Evolutionary conservation across 164 flowering plant genomes (phyloP), one percentile per base, ranked within the genome.

Genomic region (Magnolia changhungtana): DNA sequence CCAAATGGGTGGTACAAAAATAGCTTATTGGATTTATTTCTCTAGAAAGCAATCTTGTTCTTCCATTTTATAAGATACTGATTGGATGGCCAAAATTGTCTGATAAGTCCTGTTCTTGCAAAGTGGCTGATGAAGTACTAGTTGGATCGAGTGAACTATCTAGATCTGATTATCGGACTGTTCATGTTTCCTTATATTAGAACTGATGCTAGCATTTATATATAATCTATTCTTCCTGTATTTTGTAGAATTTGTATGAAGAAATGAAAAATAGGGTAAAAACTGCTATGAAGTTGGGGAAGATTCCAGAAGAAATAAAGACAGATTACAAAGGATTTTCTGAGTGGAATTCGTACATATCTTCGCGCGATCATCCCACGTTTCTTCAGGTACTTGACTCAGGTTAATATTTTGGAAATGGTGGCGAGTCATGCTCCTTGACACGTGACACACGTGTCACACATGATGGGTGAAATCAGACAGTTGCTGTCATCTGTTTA

Each of bases 351-450:
- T 52, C 64, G 3, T 74, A 84, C 0, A 63, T 81, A 3, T 82
- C 94, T 29, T 72, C 63, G 6, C 79, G 77, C 13, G 88, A 92
- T 80, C 97, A 92, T 77, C 92, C 84, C 66, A 78, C 97, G 55
- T 86, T 91, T 72, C 83, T 92, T 68, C 89, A 90, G 80, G 97
- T 92, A 82, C 10, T 11, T 55, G 61, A 16, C 10, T 55, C 16
- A 55, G 61, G 61, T 55, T 55, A 10, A 8, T 52, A 3, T 52
- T 14, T 52, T 52, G 9, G 9, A 52, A 52, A 52, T 8, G 13
- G 61, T 55, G 61, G 61, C 2, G 61, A 55, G 3, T 10, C 61
- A 55, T 55, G 18, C 61, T 55, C 16, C 18, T 11, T 55, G 13
- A 37, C 0, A 37, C 0, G 45, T 55, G 18, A 55, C 61, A 55